A percentile compares a stretch with the other conserved stretches of the same genome.
Evolutionary conservation across 352 stramenopile genomes (phyloP).

Genomic region (Phytophthora europaea): DNA sequence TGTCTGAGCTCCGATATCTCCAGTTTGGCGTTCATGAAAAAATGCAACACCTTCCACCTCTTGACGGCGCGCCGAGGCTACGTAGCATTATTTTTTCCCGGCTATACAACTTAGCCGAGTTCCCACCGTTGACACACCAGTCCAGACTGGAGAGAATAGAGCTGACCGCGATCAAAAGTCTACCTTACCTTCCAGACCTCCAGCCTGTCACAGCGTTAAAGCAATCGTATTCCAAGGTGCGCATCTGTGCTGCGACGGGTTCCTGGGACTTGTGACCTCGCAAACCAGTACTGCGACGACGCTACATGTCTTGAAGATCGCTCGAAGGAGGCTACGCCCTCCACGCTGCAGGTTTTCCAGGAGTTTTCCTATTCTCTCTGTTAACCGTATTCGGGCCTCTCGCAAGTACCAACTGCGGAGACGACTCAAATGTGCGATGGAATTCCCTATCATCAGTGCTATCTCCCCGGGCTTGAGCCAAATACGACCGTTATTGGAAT

Average conservation of each 20-base stretch:
- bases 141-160: conserved; percentile 29
- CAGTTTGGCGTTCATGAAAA: conserved; percentile 37
- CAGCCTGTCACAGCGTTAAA: conserved; percentile 3
- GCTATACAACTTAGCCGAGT: conserved; percentile 8
- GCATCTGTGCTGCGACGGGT: conserved; percentile 54
- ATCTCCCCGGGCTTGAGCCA: conserved; percentile 11
- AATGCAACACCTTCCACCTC: conserved; percentile 29
- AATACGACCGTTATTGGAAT: conserved; percentile 30
- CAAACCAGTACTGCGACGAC: conserved; percentile 30
- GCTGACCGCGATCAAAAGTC: conserved; percentile 12
- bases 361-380: conserved; percentile 29
- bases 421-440: conserved; percentile 42
- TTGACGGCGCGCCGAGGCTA: conserved; percentile 37
- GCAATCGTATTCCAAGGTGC: conserved; percentile 26
- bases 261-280: conserved; percentile 39
- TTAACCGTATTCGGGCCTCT: conserved; percentile 8
- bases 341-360: conserved; percentile 21
- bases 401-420: not conserved
- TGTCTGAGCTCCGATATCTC: conserved; percentile 40
- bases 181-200: conserved; percentile 30
- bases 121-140: conserved; percentile 31
- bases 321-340: not conserved
- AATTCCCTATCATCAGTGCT: conserved; percentile 37
- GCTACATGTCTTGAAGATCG: conserved; percentile 26
- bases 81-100: conserved; percentile 36